phyloP scores from a whole-genome alignment of 345 rosid species.

The Brassica rapa region DNA sequence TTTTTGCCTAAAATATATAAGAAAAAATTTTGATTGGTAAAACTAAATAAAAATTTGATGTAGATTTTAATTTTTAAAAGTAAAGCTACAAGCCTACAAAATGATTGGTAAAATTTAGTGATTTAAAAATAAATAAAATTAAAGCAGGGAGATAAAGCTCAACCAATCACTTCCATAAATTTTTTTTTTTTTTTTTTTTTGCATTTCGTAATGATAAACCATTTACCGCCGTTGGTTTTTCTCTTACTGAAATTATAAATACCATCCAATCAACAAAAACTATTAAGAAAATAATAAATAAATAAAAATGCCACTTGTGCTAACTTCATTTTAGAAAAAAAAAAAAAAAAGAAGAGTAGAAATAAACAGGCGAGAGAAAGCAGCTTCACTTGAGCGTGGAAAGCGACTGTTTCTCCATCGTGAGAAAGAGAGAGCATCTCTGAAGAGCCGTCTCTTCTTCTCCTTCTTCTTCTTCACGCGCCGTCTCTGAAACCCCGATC shows the following conservation, averaged over 20 bases:
- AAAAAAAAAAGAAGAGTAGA: neutral
- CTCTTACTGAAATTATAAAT: neutral
- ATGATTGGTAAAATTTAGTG: no score
- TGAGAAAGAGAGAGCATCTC: constrained; percentile 14
- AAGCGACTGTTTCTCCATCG: constrained; percentile 12
- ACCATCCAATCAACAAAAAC: neutral
- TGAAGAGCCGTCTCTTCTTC: neutral
- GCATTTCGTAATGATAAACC: neutral
- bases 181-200: neutral
- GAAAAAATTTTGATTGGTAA: no score
- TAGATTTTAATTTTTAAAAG: no score
- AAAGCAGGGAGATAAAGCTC: no score
- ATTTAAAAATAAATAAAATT: no score
- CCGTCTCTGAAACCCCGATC: neutral
- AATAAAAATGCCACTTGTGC: constrained; percentile 2
- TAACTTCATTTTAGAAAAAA: neutral
- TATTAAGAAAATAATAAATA: neutral
- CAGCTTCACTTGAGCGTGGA: constrained; percentile 8
- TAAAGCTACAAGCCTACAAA: no score
- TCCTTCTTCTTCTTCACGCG: neutral
- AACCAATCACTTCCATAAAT: no score
- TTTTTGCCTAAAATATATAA: no score
- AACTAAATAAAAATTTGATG: no score
- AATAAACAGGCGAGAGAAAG: constrained; percentile 1
- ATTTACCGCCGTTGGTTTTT: neutral